Evolutionary conservation across 169 alveolate genomes (phyloP), one percentile per base, ranked within the genome.

Genomic region (Cystoisospora suis): DNA sequence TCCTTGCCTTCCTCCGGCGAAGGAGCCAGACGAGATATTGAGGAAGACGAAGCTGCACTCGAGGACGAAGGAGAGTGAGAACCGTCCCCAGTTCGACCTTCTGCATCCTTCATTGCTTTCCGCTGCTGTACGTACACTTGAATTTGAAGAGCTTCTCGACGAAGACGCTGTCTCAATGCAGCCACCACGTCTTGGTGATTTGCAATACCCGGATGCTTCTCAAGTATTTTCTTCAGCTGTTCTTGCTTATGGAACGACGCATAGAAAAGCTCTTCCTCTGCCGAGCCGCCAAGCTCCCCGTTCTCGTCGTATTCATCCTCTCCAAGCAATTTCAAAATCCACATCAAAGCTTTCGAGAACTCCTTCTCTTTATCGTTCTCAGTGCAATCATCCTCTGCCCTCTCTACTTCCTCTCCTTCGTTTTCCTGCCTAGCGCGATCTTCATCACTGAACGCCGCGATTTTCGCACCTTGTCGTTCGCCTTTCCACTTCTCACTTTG

Each of bases 121-220:
- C 92, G 70, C 69, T 79, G 92, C 72, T 88, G 92, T 53, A 86
- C 86, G 49, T 88, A 88, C 89, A 88, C 81, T 58, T 89, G 88
- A 44, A 88, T 58, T 6, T 59, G 89, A 83, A 88, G 83, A 56
- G 89, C 80, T 56, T 88, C 92, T 27, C 81, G 81, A 27, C 89
- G 86, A 83, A 88, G 75, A 34, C 89, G 40, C n/a, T 79, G 89
- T 42, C 58, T 34, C 53, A 88, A 85, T 23, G 61, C 44, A 40
- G 29, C 92, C 38, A 58, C 85, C 79, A 88, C 83, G 32, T 75
- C 88, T 9, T 85, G 81, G n/a, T 58, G 86, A 27, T 86, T 89
- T 27, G 85, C 92, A 44, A 65, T 36, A 12, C 42, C n/a, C 42
- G 75, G 92, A 38, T 34, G 83, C 89, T 36, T n/a, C 23, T n/a